Conservation (phyloP, 2,329 filamentous ascomycete genomes). For the Talaromyces sp. region DNA sequence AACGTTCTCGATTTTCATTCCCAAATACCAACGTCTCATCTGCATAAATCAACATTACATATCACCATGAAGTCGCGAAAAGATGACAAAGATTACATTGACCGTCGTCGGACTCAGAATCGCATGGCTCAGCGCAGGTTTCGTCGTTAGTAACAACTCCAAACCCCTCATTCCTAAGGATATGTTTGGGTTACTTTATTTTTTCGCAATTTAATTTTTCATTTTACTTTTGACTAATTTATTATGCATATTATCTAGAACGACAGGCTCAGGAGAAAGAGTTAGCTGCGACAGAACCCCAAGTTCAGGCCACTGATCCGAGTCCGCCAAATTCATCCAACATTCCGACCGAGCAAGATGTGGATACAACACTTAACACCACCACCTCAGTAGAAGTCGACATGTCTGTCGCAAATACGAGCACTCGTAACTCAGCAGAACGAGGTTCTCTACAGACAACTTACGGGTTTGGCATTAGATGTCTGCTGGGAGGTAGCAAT, state of each 20-base stretch:
- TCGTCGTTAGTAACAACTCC: neutral
- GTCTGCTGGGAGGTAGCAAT: neutral
- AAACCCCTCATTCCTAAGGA: too few species aligned
- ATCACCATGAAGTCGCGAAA: neutral
- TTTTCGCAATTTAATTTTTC: neutral
- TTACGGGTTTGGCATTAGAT: neutral
- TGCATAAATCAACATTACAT: neutral
- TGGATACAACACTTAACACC: neutral
- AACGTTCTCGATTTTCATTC: neutral
- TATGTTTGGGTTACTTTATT: neutral
- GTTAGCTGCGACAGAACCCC: neutral
- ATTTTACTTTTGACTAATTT: neutral
- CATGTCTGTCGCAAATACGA: too few species aligned
- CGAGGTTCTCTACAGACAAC: neutral
- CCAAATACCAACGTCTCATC: neutral
- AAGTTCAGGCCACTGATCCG: neutral
- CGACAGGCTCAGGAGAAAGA: constrained; percentile 46
- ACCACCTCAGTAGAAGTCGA: neutral
- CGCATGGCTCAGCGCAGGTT: constrained; percentile 4
- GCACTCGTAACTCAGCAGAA: neutral
- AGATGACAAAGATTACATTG: neutral
- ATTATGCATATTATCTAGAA: neutral
- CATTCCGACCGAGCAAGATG: neutral
- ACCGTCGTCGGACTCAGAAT: constrained; percentile 4
- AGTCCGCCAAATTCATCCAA: neutral